Percentiles rank a stretch among this genome's conserved stretches.
Evolutionary conservation across 306 rosid species (phyloP).

Genomic region (Citrullus colocynthis): DNA sequence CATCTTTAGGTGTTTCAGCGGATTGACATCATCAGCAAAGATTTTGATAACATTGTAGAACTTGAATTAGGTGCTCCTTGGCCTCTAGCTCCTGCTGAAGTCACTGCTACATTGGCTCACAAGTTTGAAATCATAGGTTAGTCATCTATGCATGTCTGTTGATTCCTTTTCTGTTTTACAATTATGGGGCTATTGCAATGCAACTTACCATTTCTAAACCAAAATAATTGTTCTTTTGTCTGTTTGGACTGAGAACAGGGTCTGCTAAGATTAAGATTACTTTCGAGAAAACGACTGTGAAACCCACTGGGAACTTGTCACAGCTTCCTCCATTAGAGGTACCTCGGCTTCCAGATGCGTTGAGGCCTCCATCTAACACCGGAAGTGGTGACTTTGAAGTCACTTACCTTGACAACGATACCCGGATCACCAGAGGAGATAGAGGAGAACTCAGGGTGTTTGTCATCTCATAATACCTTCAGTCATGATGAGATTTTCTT

Average conservation of each 20-base stretch:
- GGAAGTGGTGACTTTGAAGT: constrained; percentile 85
- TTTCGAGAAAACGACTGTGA: constrained; percentile 77
- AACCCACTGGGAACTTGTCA: constrained; percentile 60
- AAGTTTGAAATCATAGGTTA: constrained; percentile 81
- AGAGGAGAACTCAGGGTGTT: constrained; percentile 86
- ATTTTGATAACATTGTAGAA: constrained; percentile 84
- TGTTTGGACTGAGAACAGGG: constrained; percentile 26
- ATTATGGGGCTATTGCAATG: not conserved
- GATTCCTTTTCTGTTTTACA: not conserved
- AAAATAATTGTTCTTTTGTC: not conserved
- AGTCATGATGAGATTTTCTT: not conserved
- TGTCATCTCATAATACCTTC: constrained; percentile 45
- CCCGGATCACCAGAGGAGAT: constrained; percentile 81
- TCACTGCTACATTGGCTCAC: constrained; percentile 87
- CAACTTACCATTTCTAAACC: not conserved
- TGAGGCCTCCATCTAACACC: constrained; percentile 57
- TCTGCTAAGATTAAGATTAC: constrained; percentile 55
- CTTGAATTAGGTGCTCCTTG: constrained; percentile 83
- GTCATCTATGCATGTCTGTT: constrained; percentile 11
- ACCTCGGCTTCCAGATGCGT: constrained; percentile 67
- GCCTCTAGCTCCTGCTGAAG: constrained; percentile 66
- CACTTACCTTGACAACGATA: constrained; percentile 55
- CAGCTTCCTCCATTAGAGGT: constrained; percentile 79
- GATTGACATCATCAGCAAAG: constrained; percentile 64
- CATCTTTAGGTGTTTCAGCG: constrained; percentile 77